These are phyloP conservation scores for Pleurozium schreberi DNA, from an alignment of 225 moss, liverwort and hornwort genomes.

Conservation along the genomic window DNA sequence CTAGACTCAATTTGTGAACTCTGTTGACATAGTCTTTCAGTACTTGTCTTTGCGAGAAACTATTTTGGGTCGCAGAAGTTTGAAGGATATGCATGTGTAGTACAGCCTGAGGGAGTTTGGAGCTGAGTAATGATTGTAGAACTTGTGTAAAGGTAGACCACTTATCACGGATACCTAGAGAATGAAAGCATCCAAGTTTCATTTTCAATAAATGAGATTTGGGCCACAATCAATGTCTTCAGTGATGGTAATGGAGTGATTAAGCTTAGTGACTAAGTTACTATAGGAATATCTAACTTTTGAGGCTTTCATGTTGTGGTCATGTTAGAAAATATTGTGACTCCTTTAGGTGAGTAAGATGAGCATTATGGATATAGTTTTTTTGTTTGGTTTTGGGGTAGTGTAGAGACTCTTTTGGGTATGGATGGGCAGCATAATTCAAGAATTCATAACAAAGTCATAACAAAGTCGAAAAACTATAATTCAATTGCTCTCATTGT, in stretches of 20 bases:
- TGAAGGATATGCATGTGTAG: neutral
- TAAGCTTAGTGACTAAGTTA: too few relatives aligned
- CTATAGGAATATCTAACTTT: rapidly evolving
- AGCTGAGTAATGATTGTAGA: neutral
- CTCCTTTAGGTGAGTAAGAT: neutral
- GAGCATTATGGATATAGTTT: neutral
- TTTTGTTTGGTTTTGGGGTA: neutral
- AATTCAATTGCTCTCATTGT: rapidly evolving
- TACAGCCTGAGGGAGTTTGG: neutral
- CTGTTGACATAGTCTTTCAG: neutral
- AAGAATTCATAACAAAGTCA: neutral
- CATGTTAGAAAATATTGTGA: neutral
- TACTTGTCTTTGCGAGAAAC: neutral
- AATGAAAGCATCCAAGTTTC: too few relatives aligned
- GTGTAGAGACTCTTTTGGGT: neutral
- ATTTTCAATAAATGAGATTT: neutral
- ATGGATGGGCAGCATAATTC: rapidly evolving
- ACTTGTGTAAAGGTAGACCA: neutral
- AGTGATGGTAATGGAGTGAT: too few relatives aligned
- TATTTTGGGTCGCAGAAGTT: neutral
- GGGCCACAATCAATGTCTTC: neutral
- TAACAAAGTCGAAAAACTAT: neutral
- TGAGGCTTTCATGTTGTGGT: neutral
- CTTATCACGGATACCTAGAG: neutral
- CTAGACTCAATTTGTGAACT: neutral